phyloP scores from a whole-genome alignment of 164 flowering plant species.

The Protea cynaroides region DNA sequence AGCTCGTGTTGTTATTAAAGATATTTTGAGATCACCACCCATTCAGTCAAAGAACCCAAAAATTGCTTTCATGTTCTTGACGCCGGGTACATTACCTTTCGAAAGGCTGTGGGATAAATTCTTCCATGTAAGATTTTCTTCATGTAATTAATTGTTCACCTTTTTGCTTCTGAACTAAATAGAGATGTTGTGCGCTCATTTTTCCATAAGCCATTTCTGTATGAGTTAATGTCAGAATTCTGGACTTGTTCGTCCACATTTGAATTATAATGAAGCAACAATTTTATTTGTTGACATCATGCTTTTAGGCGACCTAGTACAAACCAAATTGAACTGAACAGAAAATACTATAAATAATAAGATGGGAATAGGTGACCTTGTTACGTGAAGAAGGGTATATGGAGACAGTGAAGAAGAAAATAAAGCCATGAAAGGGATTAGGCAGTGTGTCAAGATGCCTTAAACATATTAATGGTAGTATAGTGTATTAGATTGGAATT shows the following conservation, averaged over 20 bases:
- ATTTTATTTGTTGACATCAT: background rate
- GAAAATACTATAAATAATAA: background rate
- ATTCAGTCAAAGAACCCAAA: constrained; percentile 45
- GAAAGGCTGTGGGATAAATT: constrained; percentile 92
- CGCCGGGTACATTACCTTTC: constrained; percentile 76
- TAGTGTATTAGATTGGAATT: background rate
- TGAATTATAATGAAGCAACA: background rate
- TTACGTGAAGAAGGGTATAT: background rate
- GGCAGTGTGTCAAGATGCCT: background rate
- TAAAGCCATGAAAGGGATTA: background rate
- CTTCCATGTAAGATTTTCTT: constrained; percentile 52
- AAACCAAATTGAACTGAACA: background rate
- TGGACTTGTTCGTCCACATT: background rate
- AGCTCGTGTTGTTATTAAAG: constrained; percentile 62
- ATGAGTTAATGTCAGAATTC: background rate
- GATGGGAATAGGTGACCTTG: background rate
- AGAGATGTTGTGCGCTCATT: background rate
- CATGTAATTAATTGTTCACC: background rate
- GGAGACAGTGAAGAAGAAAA: background rate
- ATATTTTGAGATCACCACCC: constrained; percentile 54
- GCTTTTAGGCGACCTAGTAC: background rate
- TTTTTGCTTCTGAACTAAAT: background rate
- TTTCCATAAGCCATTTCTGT: background rate
- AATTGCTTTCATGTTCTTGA: constrained; percentile 90
- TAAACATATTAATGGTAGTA: background rate